Base-by-base conservation (phyloP, 345 rosid genomes). In the Euclidium syriacum region DNA sequence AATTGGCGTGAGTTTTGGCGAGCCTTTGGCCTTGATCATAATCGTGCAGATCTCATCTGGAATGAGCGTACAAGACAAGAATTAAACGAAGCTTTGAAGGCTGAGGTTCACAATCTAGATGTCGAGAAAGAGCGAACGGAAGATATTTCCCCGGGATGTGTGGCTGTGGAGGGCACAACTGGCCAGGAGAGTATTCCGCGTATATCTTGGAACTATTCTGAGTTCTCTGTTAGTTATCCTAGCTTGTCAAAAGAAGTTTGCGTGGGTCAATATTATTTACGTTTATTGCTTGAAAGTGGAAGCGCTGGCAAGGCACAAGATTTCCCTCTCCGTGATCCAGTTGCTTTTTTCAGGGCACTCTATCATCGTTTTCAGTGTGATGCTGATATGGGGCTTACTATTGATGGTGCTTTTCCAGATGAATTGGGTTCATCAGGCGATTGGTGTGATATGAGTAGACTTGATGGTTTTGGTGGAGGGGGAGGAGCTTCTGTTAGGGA, bases 1-100 rank as follows among this genome's bases (percentile, higher is more conserved):
- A 94, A 94, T 72, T 94, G 99, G 99, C 83, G 90, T 51, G 95
- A 94, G 72, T 90, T 94, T 69, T 94, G 99, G 99, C 83, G 95
- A 63, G 99, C 97, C 62, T 90, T 94, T 76, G 83, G 96, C 75
- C 97, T 90, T 64, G 99, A 94, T 59, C 97, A 90, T 77, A 87
- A 94, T 75, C 97, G 99, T 73, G 99, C 99, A 3, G 99, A 94
- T 81, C 85, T 94, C 60, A 86, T 94, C 65, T 94, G 97, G 99
- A 94, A 94, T 47, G 99, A 94, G 70, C 97, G 97, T 60, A 87
- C 96, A 17, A 81, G 99, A 75, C 99, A 90, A 76, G 99, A 94
- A 76, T 69, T 94, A 70, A 85, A 92, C 75, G 99, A 94, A 77
- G 92, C 91, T 52, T 81, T 94, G 87, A 85, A 86, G 75, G 95